phyloP scores from a whole-genome alignment of 2,329 filamentous ascomycete genomes.

The Fusarium abutilonis region DNA sequence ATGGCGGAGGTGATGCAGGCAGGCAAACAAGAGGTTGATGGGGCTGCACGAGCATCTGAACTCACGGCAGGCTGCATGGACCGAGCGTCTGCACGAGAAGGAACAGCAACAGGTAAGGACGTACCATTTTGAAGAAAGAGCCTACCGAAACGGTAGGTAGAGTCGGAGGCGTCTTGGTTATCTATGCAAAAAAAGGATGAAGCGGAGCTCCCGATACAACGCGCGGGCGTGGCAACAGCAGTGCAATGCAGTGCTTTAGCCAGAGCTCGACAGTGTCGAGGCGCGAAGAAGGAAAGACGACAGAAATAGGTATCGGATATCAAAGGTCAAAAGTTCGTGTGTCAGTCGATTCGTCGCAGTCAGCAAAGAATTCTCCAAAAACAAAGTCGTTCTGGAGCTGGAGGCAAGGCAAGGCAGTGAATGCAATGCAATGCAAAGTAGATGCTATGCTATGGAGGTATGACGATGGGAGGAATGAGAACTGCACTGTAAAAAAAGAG shows the following conservation, averaged over 20 bases:
- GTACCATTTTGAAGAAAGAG: constrained; percentile 40
- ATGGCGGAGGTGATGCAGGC: constrained; percentile 36
- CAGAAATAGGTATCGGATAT: constrained; percentile 9
- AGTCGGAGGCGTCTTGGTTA: constrained; percentile 7
- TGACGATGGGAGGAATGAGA: constrained; percentile 29
- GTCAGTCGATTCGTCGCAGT: background rate
- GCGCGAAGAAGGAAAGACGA: constrained; percentile 10
- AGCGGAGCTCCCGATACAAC: constrained; percentile 26
- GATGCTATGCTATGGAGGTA: constrained; percentile 17
- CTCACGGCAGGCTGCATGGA: constrained; percentile 34
- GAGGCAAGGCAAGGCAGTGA: constrained; percentile 17
- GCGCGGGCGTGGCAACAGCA: constrained; percentile 24
- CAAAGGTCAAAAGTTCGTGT: background rate
- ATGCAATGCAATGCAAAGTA: constrained; percentile 10
- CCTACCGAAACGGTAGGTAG: constrained; percentile 27
- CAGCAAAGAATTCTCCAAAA: constrained; percentile 32
- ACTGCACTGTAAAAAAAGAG: constrained; percentile 29
- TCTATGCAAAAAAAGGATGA: constrained; percentile 4
- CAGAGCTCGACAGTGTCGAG: constrained; percentile 35
- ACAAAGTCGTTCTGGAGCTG: constrained; percentile 13
- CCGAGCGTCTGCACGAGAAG: constrained; percentile 9
- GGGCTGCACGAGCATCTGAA: constrained; percentile 23
- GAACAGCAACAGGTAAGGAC: constrained; percentile 18
- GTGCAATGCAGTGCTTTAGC: constrained; percentile 21
- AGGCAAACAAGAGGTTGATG: constrained; percentile 12